Evolutionary conservation across 2,329 filamentous ascomycete species (phyloP).

Genomic region (Neonectria magnoliae): DNA sequence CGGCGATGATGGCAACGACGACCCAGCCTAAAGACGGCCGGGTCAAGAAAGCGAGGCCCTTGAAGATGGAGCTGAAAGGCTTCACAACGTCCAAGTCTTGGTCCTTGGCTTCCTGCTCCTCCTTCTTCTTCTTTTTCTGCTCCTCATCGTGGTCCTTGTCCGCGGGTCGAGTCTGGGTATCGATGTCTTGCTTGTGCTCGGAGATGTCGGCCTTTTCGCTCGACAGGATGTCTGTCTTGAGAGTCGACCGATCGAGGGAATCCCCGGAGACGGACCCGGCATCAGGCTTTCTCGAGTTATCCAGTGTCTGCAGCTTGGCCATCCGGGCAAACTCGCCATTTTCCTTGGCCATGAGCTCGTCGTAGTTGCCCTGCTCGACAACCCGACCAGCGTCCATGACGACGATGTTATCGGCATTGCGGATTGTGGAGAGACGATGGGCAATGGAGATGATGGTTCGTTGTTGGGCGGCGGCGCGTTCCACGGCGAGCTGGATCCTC

Average conservation of each 20-base stretch:
- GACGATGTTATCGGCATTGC: constrained; percentile 72
- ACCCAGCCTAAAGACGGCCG: constrained; percentile 53
- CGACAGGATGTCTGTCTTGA: constrained; percentile 19
- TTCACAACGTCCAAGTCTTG: constrained; percentile 52
- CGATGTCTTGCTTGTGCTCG: constrained; percentile 12
- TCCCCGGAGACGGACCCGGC: constrained; percentile 41
- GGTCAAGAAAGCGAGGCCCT: constrained; percentile 49
- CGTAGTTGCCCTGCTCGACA: constrained; percentile 71
- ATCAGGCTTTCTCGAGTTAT: constrained; percentile 40
- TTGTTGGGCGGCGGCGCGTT: constrained; percentile 54
- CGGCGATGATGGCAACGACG: constrained; percentile 52
- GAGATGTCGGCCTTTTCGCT: constrained; percentile 27
- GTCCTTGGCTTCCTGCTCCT: constrained; percentile 42
- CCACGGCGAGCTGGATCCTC: constrained; percentile 61
- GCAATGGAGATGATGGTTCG: constrained; percentile 75
- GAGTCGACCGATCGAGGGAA: constrained; percentile 28
- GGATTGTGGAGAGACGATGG: constrained; percentile 68
- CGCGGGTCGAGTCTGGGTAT: constrained; percentile 3
- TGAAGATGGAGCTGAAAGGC: constrained; percentile 49
- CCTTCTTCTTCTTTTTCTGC: constrained; percentile 23
- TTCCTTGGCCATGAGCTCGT: constrained; percentile 65
- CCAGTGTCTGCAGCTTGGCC: constrained; percentile 56
- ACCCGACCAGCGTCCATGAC: constrained; percentile 70
- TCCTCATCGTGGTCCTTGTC: constrained; percentile 7
- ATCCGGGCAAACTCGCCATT: constrained; percentile 61